Evolutionary conservation across 345 rosid species (phyloP), one percentile per base, ranked within the genome.

Genomic region (Xanthoceras sorbifolium): DNA sequence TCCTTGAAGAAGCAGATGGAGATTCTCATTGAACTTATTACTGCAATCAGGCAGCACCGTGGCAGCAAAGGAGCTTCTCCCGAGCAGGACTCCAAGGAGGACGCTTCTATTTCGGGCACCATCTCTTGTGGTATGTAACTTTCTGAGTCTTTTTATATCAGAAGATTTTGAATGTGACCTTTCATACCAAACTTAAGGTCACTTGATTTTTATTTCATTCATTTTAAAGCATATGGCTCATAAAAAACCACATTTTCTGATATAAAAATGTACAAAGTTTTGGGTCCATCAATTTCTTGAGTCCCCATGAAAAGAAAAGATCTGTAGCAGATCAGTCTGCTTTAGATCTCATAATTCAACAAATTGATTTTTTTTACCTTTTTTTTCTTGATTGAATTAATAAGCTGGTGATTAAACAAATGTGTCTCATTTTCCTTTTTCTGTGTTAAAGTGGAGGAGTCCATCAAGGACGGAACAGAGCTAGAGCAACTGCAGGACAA

Each of bases 1-100:
- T 82, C 85, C 28, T 77, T 94, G 86, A 94, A 88, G 90, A 88
- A 90, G 78, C 99, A 97, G 81, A 80, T 94, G 92, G 90, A 91
- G 78, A 90, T 94, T 77, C 98, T 94, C 66, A 75, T 77, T 59
- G 90, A 94, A 73, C 91, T 97, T 78, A 91, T 87, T 80, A 65
- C 81, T 46, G 89, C 90, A n/a, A 77, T 94, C 64, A 87, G 84
- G 75, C 87, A 87, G 64, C 85, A 85, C 76, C 84, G 80, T 2
- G 55, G 69, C 23, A 87, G 71, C 25, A 87, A 82, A 82, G 97
- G 83, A 73, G 82, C 78, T 79, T 77, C 87, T 59, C 26, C 85
- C 38, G 55, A 17, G 55, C 86, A 86, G 77, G 94, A 89, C 71
- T 77, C 83, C 72, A 88, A 85, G 60, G 99, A 96, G 75, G 99